phyloP scores from a whole-genome alignment of 2,329 filamentous ascomycete genomes.

The Fusarium liriodendri region DNA sequence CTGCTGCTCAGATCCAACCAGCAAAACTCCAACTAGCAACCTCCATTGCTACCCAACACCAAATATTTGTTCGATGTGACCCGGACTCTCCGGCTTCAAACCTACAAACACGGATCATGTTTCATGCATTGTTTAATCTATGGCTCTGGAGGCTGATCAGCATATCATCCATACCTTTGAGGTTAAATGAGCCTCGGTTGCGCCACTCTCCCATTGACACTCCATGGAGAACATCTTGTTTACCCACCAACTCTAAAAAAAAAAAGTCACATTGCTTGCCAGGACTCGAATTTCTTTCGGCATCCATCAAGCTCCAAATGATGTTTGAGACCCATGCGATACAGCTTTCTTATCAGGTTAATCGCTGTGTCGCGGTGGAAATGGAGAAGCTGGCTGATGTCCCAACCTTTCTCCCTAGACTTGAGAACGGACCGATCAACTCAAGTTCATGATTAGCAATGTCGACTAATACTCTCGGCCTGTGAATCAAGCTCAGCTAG shows the following conservation, averaged over 20 bases:
- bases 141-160: background rate
- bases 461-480: background rate
- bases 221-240: background rate
- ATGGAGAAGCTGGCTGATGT: constrained; percentile 46
- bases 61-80: background rate
- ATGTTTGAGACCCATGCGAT: background rate
- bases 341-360: background rate
- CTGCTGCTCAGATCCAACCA: background rate
- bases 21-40: background rate
- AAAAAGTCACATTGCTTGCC: background rate
- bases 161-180: background rate
- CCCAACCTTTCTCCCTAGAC: constrained; percentile 58
- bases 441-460: background rate
- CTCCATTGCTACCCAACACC: background rate
- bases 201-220: background rate
- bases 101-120: background rate
- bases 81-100: background rate
- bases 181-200: background rate
- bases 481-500: background rate
- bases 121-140: background rate
- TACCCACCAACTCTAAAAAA: background rate
- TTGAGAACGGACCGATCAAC: constrained; percentile 47
- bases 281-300: background rate
- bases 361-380: background rate
- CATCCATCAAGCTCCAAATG: background rate